Base-by-base conservation (phyloP, 2,329 filamentous ascomycete genomes). In the Ophiostoma ulmi region DNA sequence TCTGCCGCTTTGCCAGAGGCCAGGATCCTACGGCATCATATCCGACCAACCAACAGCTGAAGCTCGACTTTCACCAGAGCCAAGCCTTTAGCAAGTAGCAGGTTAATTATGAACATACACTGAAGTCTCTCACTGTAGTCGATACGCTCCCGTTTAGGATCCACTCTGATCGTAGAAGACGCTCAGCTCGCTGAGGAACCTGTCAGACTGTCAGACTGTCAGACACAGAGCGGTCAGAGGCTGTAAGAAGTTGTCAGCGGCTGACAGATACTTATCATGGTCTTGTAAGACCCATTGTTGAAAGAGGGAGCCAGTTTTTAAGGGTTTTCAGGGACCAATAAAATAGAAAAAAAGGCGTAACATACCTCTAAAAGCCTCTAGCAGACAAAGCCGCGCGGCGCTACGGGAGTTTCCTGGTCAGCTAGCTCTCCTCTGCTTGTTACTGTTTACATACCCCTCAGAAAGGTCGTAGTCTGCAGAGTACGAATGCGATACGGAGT, bases 301-400 rank as follows among this genome's bases (percentile, higher is more conserved):
- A 20, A 48, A 26, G 52, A 58, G 52, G 52, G 52, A 58, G 22
- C 52, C 52, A 26, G 52, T 58, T 22, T 22, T 13, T 26, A 58
- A 26, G 52, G 52, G n/a, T 58, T 26, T 22, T 17, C 14, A 58
- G 52, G 52, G 52, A 13, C 8, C 8, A 58, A 13, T 41, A 22
- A n/a, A 55, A 55, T 44, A 44, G 39, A 48, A 20, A 48, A 48
- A 20, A 17, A 48, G 6, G 5, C 0, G 20, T 20, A 20, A 5
- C 20, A 44, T 20, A 48, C 44, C 17, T 48, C 44, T n/a, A 20
- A 48, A n/a, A 20, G 17, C 5, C 44, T 20, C 44, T 48, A 48
- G 14, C 10, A 38, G 20, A 11, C 26, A 67, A 67, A 31, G 66
- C 66, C 66, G 66, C 66, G 66, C 66, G 66, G 66, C 66, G 66